Conservation (phyloP, 768 basidiomycete genomes). For the Cystofilobasidium ferigula region DNA sequence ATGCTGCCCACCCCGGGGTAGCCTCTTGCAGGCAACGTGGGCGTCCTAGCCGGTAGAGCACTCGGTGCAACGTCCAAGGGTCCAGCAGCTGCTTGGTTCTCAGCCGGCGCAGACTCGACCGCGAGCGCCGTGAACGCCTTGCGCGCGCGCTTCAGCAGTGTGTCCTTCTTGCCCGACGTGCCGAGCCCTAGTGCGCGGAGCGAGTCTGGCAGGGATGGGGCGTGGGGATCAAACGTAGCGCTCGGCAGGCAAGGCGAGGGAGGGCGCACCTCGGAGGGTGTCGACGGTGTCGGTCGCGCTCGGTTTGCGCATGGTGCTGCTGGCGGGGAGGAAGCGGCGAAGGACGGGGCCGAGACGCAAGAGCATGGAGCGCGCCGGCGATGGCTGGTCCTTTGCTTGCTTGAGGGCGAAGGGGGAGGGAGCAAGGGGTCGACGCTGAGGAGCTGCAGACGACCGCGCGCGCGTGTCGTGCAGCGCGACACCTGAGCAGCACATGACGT, state of each 20-base stretch:
- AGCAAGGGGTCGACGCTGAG: too few relatives aligned
- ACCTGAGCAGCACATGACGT: too few relatives aligned
- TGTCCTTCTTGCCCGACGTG: slow-evolving; percentile 39
- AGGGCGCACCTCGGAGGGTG: slow-evolving; percentile 5
- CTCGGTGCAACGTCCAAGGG: too few relatives aligned
- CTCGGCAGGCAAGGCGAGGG: neutral
- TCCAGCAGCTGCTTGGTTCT: neutral
- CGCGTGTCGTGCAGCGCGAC: too few relatives aligned
- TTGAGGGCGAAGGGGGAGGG: too few relatives aligned
- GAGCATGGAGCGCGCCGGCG: neutral
- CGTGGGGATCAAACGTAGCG: neutral
- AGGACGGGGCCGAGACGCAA: too few relatives aligned
- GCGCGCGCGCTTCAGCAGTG: slow-evolving; percentile 35
- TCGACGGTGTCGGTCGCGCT: slow-evolving; percentile 7
- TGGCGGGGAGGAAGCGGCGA: too few relatives aligned
- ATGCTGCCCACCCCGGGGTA: slow-evolving; percentile 6
- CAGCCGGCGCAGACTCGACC: neutral
- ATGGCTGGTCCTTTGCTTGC: too few relatives aligned
- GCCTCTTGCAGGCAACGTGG: neutral
- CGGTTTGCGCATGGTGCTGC: neutral
- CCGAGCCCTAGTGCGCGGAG: slow-evolving; percentile 35
- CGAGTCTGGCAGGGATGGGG: neutral
- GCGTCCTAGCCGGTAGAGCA: too few relatives aligned
- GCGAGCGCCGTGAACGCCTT: slow-evolving; percentile 5
- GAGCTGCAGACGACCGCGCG: too few relatives aligned